Conservation (phyloP, 345 rosid species). For the Camelina sativa region DNA sequence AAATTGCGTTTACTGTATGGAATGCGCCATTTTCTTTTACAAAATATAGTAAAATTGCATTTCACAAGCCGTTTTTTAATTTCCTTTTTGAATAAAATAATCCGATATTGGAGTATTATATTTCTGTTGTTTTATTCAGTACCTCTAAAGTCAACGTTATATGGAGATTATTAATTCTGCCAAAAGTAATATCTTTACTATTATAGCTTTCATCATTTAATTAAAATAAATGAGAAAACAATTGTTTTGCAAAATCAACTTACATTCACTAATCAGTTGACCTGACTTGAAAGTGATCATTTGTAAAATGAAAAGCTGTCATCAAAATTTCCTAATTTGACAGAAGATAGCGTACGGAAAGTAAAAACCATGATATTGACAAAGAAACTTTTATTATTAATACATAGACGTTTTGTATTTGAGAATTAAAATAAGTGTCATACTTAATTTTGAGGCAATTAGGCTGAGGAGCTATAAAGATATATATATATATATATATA, state of each 20-base stretch:
- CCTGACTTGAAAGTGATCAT: conserved; percentile 8
- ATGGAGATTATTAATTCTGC: neutral
- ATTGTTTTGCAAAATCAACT: conserved; percentile 16
- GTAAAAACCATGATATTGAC: neutral
- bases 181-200: neutral
- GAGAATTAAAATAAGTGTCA: neutral
- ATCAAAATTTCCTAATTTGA: neutral
- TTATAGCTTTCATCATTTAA: neutral
- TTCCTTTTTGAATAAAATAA: no score
- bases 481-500: no score
- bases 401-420: neutral
- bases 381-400: no score
- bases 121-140: neutral
- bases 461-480: neutral
- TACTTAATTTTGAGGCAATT: neutral
- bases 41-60: no score
- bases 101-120: no score
- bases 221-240: neutral
- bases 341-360: conserved; percentile 12
- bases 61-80: no score
- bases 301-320: neutral
- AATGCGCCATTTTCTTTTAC: no score
- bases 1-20: no score
- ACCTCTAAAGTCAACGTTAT: neutral
- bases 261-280: conserved; percentile 32